Evolutionary conservation across 192 early-diverging fungal species (phyloP).

Genomic region (Coemansia sp.): DNA sequence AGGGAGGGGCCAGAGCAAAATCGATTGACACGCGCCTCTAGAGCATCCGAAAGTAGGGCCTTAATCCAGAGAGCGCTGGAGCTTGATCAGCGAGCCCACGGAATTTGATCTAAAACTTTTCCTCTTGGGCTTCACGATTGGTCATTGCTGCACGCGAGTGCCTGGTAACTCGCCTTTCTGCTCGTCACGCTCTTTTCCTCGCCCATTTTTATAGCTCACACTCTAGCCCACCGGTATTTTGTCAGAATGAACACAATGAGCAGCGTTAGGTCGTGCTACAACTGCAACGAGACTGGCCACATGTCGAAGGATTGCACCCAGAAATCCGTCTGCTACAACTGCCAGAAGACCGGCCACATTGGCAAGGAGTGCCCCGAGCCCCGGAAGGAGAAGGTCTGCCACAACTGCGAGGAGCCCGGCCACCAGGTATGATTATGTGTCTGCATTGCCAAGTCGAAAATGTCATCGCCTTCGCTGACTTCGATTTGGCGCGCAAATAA

Average conservation of each 20-base stretch:
- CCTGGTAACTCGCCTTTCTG: neutral
- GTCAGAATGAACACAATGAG: conserved; percentile 3
- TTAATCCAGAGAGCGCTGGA: neutral
- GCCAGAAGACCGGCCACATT: conserved; percentile 50
- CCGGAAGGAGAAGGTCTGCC: conserved; percentile 33
- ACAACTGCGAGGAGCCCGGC: conserved; percentile 51
- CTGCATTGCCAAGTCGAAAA: neutral
- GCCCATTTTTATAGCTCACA: neutral
- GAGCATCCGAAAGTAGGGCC: neutral
- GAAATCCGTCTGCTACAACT: conserved; percentile 57
- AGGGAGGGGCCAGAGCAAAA: neutral
- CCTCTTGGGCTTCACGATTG: neutral
- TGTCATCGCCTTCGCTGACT: neutral
- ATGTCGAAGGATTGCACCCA: conserved; percentile 53
- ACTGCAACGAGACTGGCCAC: conserved; percentile 55
- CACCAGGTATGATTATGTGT: conserved; percentile 43
- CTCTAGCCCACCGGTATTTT: neutral
- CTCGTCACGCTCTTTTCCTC: neutral
- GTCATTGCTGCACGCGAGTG: neutral
- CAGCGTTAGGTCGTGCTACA: conserved; percentile 50
- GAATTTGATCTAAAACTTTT: conserved; percentile 33
- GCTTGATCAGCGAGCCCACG: neutral
- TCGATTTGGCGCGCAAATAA: conserved; percentile 6
- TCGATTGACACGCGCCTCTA: neutral
- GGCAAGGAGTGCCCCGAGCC: conserved; percentile 46